phyloP scores from a whole-genome alignment of 2,329 filamentous ascomycete genomes.

The Alternaria gansuensis region DNA sequence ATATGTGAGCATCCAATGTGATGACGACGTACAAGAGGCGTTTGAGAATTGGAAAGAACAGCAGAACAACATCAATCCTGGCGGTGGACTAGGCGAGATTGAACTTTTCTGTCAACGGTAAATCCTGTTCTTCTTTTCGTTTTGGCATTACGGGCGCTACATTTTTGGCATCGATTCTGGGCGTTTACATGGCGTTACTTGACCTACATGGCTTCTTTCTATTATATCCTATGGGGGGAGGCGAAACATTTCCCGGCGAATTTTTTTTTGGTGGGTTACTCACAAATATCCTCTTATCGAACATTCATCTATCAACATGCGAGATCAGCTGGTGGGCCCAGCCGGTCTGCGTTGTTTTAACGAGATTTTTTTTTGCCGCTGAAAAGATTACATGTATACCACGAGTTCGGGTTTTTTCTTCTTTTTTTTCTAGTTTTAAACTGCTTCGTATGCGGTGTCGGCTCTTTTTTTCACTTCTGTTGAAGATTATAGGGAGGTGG shows the following conservation, averaged over 20 bases:
- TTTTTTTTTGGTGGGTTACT: background rate
- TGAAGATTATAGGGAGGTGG: constrained; percentile 7
- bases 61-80: constrained; percentile 66
- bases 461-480: constrained; percentile 6
- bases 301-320: constrained; percentile 1
- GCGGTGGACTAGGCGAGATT: constrained; percentile 82
- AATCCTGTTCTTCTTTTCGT: constrained; percentile 15
- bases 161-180: constrained; percentile 14
- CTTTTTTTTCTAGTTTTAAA: too few species aligned
- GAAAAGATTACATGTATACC: constrained; percentile 7
- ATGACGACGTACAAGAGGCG: constrained; percentile 95
- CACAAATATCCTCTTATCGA: constrained; percentile 4
- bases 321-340: background rate
- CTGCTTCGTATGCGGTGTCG: constrained; percentile 6
- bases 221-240: constrained; percentile 3
- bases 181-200: constrained; percentile 8
- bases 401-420: constrained; percentile 2
- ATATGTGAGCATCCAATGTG: constrained; percentile 90
- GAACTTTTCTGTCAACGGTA: constrained; percentile 62
- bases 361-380: background rate
- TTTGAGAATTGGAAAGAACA: constrained; percentile 94
- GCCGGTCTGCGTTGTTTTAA: background rate
- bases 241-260: constrained; percentile 1
- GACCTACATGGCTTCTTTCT: background rate
- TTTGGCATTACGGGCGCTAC: constrained; percentile 10